Conservation (phyloP, 768 basidiomycete genomes). For the Suillus paluster region DNA sequence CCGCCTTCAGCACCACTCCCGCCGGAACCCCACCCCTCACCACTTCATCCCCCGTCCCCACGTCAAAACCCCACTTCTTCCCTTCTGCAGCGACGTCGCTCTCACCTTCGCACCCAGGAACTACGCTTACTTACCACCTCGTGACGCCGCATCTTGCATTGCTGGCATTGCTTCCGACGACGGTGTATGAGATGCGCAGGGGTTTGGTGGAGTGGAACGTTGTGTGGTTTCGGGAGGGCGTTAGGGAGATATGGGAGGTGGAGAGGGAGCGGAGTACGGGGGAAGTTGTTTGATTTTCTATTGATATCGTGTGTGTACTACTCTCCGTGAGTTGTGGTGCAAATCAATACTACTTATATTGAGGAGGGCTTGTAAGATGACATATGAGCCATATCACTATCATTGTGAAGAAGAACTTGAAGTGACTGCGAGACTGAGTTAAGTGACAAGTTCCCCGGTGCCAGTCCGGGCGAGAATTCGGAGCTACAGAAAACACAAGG, state of each 20-base stretch:
- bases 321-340: not conserved
- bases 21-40: not conserved
- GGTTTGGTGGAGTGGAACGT: slow-evolving; percentile 88
- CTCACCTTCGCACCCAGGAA: slow-evolving; percentile 59
- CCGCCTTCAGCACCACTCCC: not conserved
- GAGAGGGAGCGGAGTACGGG: slow-evolving; percentile 56
- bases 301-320: not conserved
- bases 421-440: no score
- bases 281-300: slow-evolving; percentile 12
- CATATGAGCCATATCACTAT: no score
- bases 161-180: slow-evolving; percentile 73
- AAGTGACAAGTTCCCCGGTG: no score
- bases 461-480: no score
- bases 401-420: no score
- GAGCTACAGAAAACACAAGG: no score
- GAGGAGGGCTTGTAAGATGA: no score
- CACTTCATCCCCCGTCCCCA: not conserved
- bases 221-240: slow-evolving; percentile 80
- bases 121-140: slow-evolving; percentile 84
- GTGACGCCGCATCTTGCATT: slow-evolving; percentile 74
- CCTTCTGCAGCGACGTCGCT: slow-evolving; percentile 49
- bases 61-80: slow-evolving; percentile 1
- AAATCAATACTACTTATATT: not conserved
- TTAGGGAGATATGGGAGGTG: slow-evolving; percentile 80
- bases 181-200: slow-evolving; percentile 71